Percentiles rank a stretch among this genome's conserved stretches.
Evolutionary conservation across 805 yeast species (phyloP).

Genomic region (Saccharomycodes ludwigii): DNA sequence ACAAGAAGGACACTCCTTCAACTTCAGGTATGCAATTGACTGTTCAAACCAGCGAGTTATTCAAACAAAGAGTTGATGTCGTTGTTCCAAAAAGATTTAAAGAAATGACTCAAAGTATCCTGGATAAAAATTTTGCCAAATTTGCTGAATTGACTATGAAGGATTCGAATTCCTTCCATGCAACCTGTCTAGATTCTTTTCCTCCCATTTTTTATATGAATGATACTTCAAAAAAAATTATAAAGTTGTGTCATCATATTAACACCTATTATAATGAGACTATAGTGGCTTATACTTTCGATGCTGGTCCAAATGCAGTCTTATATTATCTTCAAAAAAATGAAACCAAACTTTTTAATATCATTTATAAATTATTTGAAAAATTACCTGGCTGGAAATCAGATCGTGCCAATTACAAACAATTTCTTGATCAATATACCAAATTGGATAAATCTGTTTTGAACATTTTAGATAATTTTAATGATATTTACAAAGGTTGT

Average conservation of each 20-base stretch:
- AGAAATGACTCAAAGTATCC: constrained; percentile 70
- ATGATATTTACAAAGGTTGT: constrained; percentile 55
- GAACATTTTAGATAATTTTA: too few relatives aligned
- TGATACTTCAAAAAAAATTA: constrained; percentile 77
- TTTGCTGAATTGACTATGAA: constrained; percentile 91
- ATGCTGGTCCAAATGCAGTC: constrained; percentile 99
- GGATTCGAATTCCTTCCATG: constrained; percentile 95
- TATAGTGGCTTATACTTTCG: constrained; percentile 93
- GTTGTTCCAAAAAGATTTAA: constrained; percentile 83
- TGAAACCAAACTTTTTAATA: constrained; percentile 61
- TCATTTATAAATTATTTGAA: constrained; percentile 48
- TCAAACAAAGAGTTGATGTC: constrained; percentile 59
- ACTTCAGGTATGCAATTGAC: constrained; percentile 96
- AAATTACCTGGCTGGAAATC: constrained; percentile 60
- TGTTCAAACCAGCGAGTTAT: constrained; percentile 78
- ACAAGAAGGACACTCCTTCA: constrained; percentile 87
- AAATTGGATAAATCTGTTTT: constrained; percentile 15
- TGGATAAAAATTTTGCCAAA: constrained; percentile 55
- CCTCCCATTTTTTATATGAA: constrained; percentile 95
- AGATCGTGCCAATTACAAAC: too few relatives aligned
- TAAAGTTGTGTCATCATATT: constrained; percentile 65
- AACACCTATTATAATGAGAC: constrained; percentile 44
- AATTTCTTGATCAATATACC: too few relatives aligned
- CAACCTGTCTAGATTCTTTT: constrained; percentile 88
- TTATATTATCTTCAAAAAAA: constrained; percentile 72